A percentile compares a stretch with the other conserved stretches of the same genome.
phyloP scores from a whole-genome alignment of 805 yeast species.

The Wickerhamomyces hampshirensis region DNA sequence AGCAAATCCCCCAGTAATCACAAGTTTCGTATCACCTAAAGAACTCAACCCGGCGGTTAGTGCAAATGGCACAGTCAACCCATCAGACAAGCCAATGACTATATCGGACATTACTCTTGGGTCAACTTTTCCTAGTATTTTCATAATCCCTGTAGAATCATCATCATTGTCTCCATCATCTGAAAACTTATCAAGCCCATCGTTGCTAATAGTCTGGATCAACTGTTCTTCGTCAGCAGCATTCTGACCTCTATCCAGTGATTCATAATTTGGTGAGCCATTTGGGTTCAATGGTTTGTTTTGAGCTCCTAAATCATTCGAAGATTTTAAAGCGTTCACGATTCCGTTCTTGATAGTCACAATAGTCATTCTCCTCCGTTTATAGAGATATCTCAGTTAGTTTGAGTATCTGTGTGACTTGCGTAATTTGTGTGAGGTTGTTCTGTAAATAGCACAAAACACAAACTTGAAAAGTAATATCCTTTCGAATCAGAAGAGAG shows the following conservation, averaged over 20 bases:
- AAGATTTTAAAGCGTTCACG: conserved; percentile 15
- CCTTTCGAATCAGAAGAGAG: too few species aligned
- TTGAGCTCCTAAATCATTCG: conserved; percentile 7
- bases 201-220: conserved; percentile 4
- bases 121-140: conserved; percentile 48
- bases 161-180: conserved; percentile 6
- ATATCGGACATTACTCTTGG: conserved; percentile 94
- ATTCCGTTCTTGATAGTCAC: conserved; percentile 24
- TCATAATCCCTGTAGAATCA: conserved; percentile 23
- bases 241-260: conserved; percentile 15
- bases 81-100: conserved; percentile 92
- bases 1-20: conserved; percentile 97
- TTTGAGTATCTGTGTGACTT: neutral
- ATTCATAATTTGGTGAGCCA: conserved; percentile 10
- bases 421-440: too few species aligned
- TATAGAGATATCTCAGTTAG: neutral
- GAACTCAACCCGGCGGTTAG: conserved; percentile 93
- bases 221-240: conserved; percentile 5
- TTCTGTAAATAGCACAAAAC: too few species aligned
- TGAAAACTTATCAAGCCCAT: conserved; percentile 2
- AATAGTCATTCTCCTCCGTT: conserved; percentile 16
- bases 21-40: conserved; percentile 83
- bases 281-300: conserved; percentile 13
- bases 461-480: too few species aligned
- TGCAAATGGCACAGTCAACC: conserved; percentile 98